A percentile compares a stretch with the other conserved stretches of the same genome.
Evolutionary conservation across 2,329 filamentous ascomycete species (phyloP).

Genomic region (Neocucurbitaria cava): DNA sequence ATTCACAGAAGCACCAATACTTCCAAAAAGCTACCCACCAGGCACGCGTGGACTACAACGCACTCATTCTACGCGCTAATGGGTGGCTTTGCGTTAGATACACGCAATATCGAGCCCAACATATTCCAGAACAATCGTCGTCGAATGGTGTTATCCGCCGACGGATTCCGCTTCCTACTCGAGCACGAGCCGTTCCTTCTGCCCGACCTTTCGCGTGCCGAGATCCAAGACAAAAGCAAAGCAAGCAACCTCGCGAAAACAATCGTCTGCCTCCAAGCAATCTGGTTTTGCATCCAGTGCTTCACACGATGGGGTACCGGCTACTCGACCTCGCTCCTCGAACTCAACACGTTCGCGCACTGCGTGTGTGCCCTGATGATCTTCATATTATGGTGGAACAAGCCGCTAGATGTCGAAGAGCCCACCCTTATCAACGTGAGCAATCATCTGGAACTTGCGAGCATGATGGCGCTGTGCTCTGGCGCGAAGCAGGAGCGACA

Average conservation of each 20-base stretch:
- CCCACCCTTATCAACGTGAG: conserved; percentile 1
- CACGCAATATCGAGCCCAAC: neutral
- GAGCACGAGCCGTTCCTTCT: neutral
- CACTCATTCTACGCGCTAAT: conserved; percentile 20
- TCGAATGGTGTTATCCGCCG: neutral
- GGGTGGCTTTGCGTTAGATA: conserved; percentile 19
- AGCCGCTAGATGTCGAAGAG: conserved; percentile 29
- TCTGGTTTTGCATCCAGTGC: conserved; percentile 38
- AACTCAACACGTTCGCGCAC: conserved; percentile 66
- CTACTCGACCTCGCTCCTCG: conserved; percentile 59
- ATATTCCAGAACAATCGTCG: conserved; percentile 13
- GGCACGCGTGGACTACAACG: conserved; percentile 15
- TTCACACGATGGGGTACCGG: conserved; percentile 16
- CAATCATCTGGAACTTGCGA: neutral
- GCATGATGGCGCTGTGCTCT: neutral
- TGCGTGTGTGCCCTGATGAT: conserved; percentile 36
- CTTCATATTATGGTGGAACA: conserved; percentile 42
- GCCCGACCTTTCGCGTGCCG: conserved; percentile 4
- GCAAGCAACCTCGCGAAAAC: conserved; percentile 24
- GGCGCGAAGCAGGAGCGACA: neutral
- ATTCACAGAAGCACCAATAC: neutral
- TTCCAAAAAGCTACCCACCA: neutral
- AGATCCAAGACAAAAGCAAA: conserved; percentile 29
- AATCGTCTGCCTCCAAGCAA: conserved; percentile 29
- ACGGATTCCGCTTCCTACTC: neutral